Conservation (phyloP, 805 yeast genomes). For the Ogataea saltuana region DNA sequence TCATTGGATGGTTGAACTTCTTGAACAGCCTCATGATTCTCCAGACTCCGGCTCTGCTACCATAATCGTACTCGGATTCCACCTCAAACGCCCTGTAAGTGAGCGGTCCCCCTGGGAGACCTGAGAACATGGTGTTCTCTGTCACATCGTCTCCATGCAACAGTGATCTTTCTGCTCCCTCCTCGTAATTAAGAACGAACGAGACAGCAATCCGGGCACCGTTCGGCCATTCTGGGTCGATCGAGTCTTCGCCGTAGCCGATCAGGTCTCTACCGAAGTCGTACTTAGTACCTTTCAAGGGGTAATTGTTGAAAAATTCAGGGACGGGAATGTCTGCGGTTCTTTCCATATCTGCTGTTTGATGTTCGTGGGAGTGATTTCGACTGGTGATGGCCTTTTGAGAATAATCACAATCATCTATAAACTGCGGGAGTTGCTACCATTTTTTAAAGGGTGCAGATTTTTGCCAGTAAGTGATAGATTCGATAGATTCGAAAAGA, state of each 20-base stretch:
- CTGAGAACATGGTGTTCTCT: slow-evolving; percentile 15
- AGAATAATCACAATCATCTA: too few species aligned
- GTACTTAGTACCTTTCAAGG: slow-evolving; percentile 17
- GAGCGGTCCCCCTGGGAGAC: slow-evolving; percentile 5
- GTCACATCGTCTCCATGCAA: slow-evolving; percentile 17
- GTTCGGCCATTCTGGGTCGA: slow-evolving; percentile 30
- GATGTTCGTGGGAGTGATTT: neutral
- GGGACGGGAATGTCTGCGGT: slow-evolving; percentile 9
- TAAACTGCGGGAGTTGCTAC: neutral
- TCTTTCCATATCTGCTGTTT: slow-evolving; percentile 11
- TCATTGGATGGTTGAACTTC: slow-evolving; percentile 35
- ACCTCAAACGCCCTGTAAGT: slow-evolving; percentile 13
- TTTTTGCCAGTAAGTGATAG: too few species aligned
- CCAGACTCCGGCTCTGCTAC: slow-evolving; percentile 18
- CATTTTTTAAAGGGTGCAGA: too few species aligned
- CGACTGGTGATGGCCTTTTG: too few species aligned
- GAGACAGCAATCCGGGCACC: slow-evolving; percentile 28
- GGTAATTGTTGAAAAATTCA: slow-evolving; percentile 6
- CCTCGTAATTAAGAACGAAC: slow-evolving; percentile 31
- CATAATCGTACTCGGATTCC: slow-evolving; percentile 19
- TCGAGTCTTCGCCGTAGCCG: slow-evolving; percentile 30
- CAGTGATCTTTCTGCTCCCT: slow-evolving; percentile 28
- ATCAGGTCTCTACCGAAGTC: slow-evolving; percentile 18
- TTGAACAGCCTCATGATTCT: slow-evolving; percentile 35
- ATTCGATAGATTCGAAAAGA: too few species aligned